Conservation (phyloP, 352 stramenopile species). For the Pythium scleroteichum region DNA sequence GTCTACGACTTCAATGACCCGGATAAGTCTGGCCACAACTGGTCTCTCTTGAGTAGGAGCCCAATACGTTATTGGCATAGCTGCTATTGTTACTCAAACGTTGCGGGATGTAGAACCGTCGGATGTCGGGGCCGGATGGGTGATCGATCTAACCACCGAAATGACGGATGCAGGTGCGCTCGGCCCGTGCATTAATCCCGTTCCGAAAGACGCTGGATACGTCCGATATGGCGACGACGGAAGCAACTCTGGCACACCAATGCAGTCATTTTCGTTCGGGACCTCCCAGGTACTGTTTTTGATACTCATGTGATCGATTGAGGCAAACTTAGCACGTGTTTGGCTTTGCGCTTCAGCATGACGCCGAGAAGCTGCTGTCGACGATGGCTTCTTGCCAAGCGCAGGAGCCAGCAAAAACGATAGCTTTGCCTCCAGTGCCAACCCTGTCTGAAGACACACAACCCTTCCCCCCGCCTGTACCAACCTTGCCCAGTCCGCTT, state of each 20-base stretch:
- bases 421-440: constrained; percentile 10
- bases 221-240: constrained; percentile 48
- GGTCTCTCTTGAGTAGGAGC: constrained; percentile 62
- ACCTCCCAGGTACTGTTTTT: constrained; percentile 65
- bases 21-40: constrained; percentile 74
- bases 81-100: background rate
- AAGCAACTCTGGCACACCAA: constrained; percentile 18
- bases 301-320: no score
- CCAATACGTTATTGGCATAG: no score
- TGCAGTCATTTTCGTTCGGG: constrained; percentile 72
- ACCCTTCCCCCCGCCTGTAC: constrained; percentile 10
- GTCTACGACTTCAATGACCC: constrained; percentile 94
- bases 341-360: no score
- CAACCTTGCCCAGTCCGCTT: constrained; percentile 4
- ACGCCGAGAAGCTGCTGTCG: constrained; percentile 23
- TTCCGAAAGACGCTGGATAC: constrained; percentile 56
- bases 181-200: constrained; percentile 62
- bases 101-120: constrained; percentile 30
- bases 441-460: background rate
- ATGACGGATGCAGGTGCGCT: constrained; percentile 37
- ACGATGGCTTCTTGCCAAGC: constrained; percentile 1
- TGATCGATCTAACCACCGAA: constrained; percentile 47
- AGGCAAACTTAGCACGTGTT: no score
- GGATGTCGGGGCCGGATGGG: constrained; percentile 47
- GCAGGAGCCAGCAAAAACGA: constrained; percentile 10